Evolutionary conservation across 805 yeast species (phyloP), one percentile per base, ranked within the genome.

Genomic region (Starmerella roubikii): DNA sequence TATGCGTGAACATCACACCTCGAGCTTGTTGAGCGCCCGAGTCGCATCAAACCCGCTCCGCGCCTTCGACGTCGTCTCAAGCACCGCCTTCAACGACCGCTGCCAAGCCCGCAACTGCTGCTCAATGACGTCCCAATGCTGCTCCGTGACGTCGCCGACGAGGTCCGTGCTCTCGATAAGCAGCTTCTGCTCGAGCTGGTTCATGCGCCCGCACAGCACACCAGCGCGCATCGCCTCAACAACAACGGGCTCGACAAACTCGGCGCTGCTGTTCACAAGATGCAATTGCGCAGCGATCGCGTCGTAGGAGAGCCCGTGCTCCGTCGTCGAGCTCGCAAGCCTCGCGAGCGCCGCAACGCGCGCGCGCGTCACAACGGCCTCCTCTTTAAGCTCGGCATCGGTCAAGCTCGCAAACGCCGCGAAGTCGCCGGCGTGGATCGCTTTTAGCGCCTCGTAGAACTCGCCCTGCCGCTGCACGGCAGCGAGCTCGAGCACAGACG

Each of bases 211-310:
- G 48, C 59, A 56, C 19, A 65, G 48, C 15, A 65, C 57, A 5
- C 64, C 64, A 3, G 64, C 62, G 40, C 64, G 57, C 43, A 64
- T 59, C 23, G 64, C 61, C 37, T 64, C 66, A 34, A 65, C 61
- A 26, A 64, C 53, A 54, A 64, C 55, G 24, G 52, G 31, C 52
- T 65, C 69, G 19, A 65, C 63, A 30, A 55, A 58, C 15, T 47
- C 47, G 20, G 40, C 55, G 15, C 53, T 43, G 13, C 12, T 29
- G 8, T 6, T 5, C 7, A 7, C 15, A 16, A 63, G 50, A 21
- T 51, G 54, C 17, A 62, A 47, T 12, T 55, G 51, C 15, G 38
- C 34, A 16, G 61, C 54, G 37, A 65, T 58, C 18, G 44, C 50
- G n/a, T 47, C 38, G 47, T 62, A 65, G 9, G 54, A 17, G 11